Conservation (phyloP, 2,329 filamentous ascomycete species). For the Calonectria henricotiae region DNA sequence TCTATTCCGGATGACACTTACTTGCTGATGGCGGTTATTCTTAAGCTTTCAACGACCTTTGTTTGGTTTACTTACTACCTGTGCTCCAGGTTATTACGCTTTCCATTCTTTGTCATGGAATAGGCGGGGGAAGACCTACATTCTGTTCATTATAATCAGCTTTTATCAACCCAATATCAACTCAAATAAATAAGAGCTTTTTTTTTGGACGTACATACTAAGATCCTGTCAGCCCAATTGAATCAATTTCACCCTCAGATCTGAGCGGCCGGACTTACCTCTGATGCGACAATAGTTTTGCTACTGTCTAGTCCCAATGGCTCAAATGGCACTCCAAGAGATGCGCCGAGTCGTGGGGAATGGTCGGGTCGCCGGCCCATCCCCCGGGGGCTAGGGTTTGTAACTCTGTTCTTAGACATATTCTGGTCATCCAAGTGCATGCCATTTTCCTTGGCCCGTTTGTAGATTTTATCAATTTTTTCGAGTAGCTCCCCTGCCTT, state of each 20-base stretch:
- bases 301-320: neutral
- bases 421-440: neutral
- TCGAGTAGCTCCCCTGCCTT: neutral
- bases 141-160: neutral
- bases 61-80: neutral
- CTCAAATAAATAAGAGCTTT: neutral
- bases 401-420: neutral
- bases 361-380: neutral
- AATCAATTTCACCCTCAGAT: neutral
- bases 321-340: neutral
- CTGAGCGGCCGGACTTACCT: neutral
- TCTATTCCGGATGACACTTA: neutral
- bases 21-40: neutral
- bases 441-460: neutral
- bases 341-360: neutral
- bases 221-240: neutral
- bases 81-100: neutral
- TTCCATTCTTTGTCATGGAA: too few species aligned
- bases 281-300: neutral
- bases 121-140: neutral
- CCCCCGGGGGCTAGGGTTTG: neutral
- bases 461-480: neutral
- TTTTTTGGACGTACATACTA: slow-evolving; percentile 7
- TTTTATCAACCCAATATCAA: neutral
- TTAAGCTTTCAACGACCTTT: neutral